phyloP scores from a whole-genome alignment of 2,329 filamentous ascomycete genomes.

The Coccinonectria pachysandricola region DNA sequence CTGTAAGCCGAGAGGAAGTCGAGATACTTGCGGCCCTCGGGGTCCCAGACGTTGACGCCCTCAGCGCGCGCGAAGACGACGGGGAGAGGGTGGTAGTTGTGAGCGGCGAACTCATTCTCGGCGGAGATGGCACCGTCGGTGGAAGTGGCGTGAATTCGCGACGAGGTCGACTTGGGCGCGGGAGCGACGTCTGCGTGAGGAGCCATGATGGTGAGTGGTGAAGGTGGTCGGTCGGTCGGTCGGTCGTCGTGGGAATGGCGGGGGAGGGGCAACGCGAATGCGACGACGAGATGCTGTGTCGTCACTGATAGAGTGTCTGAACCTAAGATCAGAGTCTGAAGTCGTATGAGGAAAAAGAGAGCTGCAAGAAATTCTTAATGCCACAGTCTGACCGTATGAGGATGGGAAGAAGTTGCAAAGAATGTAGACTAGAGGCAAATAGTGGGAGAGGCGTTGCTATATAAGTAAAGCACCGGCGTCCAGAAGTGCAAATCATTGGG shows the following conservation, averaged over 20 bases:
- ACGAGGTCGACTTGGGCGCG: conserved; percentile 18
- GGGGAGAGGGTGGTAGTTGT: conserved; percentile 97
- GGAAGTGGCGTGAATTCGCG: conserved; percentile 63
- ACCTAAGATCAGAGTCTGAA: no score
- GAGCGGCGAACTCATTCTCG: conserved; percentile 79
- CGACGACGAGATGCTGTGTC: not conserved
- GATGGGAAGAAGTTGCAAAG: no score
- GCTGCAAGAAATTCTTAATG: no score
- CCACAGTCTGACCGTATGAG: no score
- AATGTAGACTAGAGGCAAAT: no score
- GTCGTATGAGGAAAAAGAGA: no score
- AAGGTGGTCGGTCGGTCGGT: conserved; percentile 1
- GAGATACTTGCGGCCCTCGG: conserved; percentile 88
- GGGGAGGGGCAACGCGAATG: not conserved
- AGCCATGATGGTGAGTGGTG: conserved; percentile 40
- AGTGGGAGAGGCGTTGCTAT: no score
- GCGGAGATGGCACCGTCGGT: conserved; percentile 68
- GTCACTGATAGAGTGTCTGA: no score
- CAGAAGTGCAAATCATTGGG: no score
- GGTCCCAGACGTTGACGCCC: conserved; percentile 90
- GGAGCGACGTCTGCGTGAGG: conserved; percentile 42
- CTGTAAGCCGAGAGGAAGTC: conserved; percentile 98
- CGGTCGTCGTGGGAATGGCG: not conserved
- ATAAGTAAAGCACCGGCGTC: no score
- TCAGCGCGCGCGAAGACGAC: conserved; percentile 82